These are phyloP conservation scores for Exophiala phaeomuriformis DNA, from an alignment of 2,329 filamentous ascomycete species.

Conservation along the genomic window DNA sequence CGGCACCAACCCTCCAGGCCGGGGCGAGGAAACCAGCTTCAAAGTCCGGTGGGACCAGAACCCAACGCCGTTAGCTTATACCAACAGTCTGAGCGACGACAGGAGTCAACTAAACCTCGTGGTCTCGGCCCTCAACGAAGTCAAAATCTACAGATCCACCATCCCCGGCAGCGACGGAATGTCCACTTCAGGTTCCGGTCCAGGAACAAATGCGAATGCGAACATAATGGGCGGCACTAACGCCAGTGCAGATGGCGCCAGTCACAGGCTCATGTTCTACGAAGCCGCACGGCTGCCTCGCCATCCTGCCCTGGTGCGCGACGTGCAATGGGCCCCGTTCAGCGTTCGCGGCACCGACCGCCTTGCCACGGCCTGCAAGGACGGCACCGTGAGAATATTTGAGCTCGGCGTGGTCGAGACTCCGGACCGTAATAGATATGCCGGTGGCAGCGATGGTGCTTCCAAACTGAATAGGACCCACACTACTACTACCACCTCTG, in stretches of 20 bases:
- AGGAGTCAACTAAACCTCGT: constrained; percentile 72
- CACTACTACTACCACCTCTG: background rate
- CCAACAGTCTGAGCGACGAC: constrained; percentile 68
- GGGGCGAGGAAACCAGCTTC: constrained; percentile 83
- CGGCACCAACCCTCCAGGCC: constrained; percentile 52
- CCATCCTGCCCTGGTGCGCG: constrained; percentile 67
- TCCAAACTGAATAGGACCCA: background rate
- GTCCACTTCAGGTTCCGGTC: no score
- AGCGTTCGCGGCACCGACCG: constrained; percentile 86
- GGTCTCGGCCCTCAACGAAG: constrained; percentile 75
- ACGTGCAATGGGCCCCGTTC: constrained; percentile 67
- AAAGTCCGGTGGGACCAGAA: constrained; percentile 83
- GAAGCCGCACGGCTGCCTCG: constrained; percentile 67
- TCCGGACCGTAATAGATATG: background rate
- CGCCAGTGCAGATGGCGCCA: constrained; percentile 33
- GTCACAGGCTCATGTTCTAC: constrained; percentile 65
- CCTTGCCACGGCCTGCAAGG: constrained; percentile 85
- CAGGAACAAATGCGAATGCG: no score
- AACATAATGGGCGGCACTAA: constrained; percentile 28
- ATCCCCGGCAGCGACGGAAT: constrained; percentile 41
- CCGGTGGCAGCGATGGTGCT: background rate
- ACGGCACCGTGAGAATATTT: constrained; percentile 84
- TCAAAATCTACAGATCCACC: constrained; percentile 70
- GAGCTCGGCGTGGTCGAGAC: constrained; percentile 46
- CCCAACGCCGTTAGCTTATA: constrained; percentile 62